Conservation (phyloP, 768 basidiomycete genomes). For the Tephrocybe rancida region DNA sequence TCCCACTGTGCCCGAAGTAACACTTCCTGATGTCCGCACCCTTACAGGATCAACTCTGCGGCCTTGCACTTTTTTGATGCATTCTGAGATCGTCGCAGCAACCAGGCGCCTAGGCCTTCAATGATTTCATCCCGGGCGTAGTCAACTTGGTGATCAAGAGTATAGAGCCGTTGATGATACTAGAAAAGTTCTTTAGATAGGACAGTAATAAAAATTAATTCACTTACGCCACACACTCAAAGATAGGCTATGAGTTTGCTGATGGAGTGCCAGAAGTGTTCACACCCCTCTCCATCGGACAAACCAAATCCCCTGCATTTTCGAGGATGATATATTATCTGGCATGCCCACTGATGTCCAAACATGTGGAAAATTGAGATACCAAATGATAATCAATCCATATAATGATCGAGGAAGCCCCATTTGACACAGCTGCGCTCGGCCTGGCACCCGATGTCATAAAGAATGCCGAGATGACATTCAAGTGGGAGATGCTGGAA, state of each 20-base stretch:
- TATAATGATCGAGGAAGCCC: too few species aligned
- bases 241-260: too few species aligned
- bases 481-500: too few species aligned
- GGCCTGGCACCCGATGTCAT: too few species aligned
- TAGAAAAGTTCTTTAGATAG: not conserved
- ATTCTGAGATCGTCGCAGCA: not conserved
- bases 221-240: not conserved
- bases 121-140: not conserved
- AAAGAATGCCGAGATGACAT: too few species aligned
- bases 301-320: not conserved
- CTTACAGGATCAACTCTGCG: not conserved
- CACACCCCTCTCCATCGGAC: too few species aligned
- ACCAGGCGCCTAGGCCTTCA: not conserved
- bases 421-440: too few species aligned
- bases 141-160: not conserved
- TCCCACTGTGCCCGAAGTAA: not conserved
- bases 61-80: not conserved
- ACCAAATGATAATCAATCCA: too few species aligned
- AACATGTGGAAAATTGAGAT: too few species aligned
- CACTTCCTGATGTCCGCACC: not conserved
- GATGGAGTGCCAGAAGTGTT: too few species aligned
- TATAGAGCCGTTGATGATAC: constrained; percentile 1
- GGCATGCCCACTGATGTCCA: too few species aligned
- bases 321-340: not conserved
- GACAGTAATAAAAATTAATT: not conserved